These are phyloP conservation scores for Paramecium biaurelia DNA, from an alignment of 73 alveolate genomes.

Conservation along the genomic window DNA sequence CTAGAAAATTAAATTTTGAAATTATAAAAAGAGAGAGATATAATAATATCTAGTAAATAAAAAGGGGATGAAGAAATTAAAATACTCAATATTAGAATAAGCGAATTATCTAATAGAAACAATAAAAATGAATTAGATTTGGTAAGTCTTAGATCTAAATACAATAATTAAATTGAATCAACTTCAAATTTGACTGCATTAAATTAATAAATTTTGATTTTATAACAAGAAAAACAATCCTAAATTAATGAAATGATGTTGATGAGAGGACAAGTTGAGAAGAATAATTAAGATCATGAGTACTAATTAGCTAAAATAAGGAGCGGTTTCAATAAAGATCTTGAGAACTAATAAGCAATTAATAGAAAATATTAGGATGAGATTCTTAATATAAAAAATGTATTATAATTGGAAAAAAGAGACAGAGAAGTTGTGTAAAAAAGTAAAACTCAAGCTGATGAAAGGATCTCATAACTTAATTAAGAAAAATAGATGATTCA, in stretches of 20 bases:
- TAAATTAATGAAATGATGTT: not conserved
- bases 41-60: not conserved
- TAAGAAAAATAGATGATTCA: not conserved
- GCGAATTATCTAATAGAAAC: not conserved
- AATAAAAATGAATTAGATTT: not conserved
- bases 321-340: not conserved
- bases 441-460: not conserved
- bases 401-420: not conserved
- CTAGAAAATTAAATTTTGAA: not conserved
- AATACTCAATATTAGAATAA: not conserved
- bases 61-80: constrained; percentile 1
- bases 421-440: not conserved
- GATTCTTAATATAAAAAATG: not conserved
- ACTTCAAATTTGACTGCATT: not conserved
- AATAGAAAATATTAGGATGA: not conserved
- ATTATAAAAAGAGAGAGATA: not conserved
- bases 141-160: not conserved
- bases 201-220: not conserved
- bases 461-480: not conserved
- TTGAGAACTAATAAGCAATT: not conserved
- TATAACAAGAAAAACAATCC: not conserved
- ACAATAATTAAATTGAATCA: not conserved
- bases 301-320: not conserved
- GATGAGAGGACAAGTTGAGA: not conserved
- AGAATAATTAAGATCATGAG: not conserved